phyloP scores from a whole-genome alignment of 1,139 yeast genomes.

The Chernovozyma sophiae-reginae region DNA sequence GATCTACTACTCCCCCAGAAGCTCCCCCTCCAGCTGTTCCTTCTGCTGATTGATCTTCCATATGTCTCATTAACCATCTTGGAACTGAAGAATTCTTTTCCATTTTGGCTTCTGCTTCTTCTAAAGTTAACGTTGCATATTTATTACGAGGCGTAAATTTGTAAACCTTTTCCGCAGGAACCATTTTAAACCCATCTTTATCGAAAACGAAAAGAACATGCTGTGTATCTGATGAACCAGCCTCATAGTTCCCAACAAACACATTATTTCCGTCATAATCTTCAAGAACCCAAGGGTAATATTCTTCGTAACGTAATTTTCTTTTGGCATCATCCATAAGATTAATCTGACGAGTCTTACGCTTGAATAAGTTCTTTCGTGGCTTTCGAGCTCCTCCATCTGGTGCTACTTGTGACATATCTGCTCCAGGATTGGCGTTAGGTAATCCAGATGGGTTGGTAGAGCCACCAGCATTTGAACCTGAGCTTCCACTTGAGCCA shows the following conservation, averaged over 20 bases:
- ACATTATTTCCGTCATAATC: slow-evolving; percentile 93
- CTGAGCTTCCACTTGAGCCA: slow-evolving; percentile 21
- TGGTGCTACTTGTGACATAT: slow-evolving; percentile 78
- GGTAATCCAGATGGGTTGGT: slow-evolving; percentile 9
- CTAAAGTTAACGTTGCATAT: slow-evolving; percentile 88
- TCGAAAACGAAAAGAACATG: slow-evolving; percentile 85
- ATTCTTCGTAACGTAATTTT: slow-evolving; percentile 86
- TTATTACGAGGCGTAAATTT: slow-evolving; percentile 90
- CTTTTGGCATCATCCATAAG: slow-evolving; percentile 78
- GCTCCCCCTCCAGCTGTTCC: slow-evolving; percentile 27
- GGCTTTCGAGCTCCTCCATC: slow-evolving; percentile 85
- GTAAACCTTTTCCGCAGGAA: slow-evolving; percentile 92
- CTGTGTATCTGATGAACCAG: slow-evolving; percentile 77
- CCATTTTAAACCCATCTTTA: slow-evolving; percentile 84
- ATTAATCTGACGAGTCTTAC: slow-evolving; percentile 81
- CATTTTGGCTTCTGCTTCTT: slow-evolving; percentile 96
- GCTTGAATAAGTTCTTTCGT: slow-evolving; percentile 59
- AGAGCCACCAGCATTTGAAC: slow-evolving; percentile 12
- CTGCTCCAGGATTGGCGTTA: slow-evolving; percentile 27
- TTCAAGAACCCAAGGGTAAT: slow-evolving; percentile 96
- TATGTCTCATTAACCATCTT: slow-evolving; percentile 93
- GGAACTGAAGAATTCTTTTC: slow-evolving; percentile 77
- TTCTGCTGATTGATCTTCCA: slow-evolving; percentile 53
- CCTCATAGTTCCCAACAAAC: slow-evolving; percentile 95
- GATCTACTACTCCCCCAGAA: slow-evolving; percentile 26